phyloP scores from a whole-genome alignment of 148 eudicot genomes.

The Pharnaceum exiguum region DNA sequence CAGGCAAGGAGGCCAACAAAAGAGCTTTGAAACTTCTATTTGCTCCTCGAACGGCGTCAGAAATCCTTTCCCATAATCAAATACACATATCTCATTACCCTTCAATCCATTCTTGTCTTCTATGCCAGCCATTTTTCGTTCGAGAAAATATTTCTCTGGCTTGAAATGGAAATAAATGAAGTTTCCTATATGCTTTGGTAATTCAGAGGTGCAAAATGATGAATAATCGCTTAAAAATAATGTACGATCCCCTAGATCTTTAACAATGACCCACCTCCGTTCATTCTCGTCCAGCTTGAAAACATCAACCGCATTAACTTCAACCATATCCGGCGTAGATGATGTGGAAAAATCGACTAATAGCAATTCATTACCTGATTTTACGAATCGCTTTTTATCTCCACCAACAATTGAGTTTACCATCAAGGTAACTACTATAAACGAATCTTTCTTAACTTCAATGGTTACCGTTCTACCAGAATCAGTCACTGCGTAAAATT shows the following conservation, averaged over 20 bases:
- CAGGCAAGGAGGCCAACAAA: conserved; percentile 32
- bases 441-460: not conserved
- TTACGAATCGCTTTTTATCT: conserved; percentile 24
- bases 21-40: conserved; percentile 19
- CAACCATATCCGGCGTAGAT: conserved; percentile 15
- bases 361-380: conserved; percentile 14
- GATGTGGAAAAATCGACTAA: conserved; percentile 28
- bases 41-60: conserved; percentile 37
- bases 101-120: conserved; percentile 19
- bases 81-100: conserved; percentile 51
- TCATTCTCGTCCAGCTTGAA: conserved; percentile 18
- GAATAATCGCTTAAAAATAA: conserved; percentile 26
- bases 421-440: conserved; percentile 4
- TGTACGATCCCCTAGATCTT: conserved; percentile 15
- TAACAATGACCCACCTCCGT: conserved; percentile 21
- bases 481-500: conserved; percentile 27
- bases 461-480: conserved; percentile 29
- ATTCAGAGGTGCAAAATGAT: conserved; percentile 12
- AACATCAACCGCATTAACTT: conserved; percentile 23
- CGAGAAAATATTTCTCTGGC: not conserved
- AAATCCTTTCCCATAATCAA: conserved; percentile 60
- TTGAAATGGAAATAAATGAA: conserved; percentile 29
- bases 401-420: conserved; percentile 26
- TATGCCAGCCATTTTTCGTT: not conserved
- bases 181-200: conserved; percentile 29